Evolutionary conservation across 225 moss, liverwort and hornwort species (phyloP).

Genomic region (Marchantia paleacea): DNA sequence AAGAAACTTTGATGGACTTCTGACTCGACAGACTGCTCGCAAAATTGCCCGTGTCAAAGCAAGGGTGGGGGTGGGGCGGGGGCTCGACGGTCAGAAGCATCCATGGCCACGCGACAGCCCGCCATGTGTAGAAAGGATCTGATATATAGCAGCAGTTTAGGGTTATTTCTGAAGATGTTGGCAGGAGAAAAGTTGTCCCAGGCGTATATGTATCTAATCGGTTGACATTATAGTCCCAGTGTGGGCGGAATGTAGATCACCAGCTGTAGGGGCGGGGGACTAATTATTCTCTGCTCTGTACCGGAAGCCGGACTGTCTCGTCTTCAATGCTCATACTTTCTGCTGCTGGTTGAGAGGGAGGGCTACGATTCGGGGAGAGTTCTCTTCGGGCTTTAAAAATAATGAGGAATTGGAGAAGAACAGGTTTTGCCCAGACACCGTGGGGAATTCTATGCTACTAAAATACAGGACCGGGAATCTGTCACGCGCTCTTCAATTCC

Average conservation of each 20-base stretch:
- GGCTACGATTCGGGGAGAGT: not conserved
- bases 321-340: not conserved
- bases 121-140: too few species aligned
- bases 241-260: not conserved
- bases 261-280: not conserved
- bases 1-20: too few species aligned
- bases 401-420: not conserved
- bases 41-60: too few species aligned
- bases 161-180: not conserved
- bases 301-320: not conserved
- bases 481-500: not conserved
- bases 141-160: not conserved
- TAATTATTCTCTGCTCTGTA: not conserved
- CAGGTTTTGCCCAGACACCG: too few species aligned
- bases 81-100: too few species aligned
- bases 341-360: not conserved
- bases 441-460: too few species aligned
- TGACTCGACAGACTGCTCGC: too few species aligned
- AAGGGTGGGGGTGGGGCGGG: too few species aligned
- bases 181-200: not conserved
- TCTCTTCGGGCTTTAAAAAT: not conserved
- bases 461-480: not conserved
- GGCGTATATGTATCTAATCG: not conserved
- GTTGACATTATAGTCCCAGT: not conserved
- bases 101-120: too few species aligned